These are phyloP conservation scores for Monoraphidium neglectum DNA, from an alignment of 139 green algal genomes.

Conservation along the genomic window DNA sequence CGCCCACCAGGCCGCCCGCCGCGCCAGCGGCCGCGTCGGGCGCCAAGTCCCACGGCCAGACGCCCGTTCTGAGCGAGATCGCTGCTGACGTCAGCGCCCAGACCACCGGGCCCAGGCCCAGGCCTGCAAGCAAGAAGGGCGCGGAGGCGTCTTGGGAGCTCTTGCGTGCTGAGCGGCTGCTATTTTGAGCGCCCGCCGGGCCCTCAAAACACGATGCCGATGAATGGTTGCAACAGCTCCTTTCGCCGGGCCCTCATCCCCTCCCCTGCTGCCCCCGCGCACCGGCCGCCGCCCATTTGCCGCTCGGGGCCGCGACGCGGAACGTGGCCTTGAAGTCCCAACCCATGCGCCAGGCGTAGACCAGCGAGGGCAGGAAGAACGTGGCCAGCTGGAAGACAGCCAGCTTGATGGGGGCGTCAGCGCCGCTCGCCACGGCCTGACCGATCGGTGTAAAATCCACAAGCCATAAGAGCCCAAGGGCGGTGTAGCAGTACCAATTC, in stretches of 20 bases:
- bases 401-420: not conserved
- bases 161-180: too few species aligned
- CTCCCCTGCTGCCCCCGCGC: not conserved
- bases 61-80: conserved; percentile 16
- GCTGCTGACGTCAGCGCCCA: conserved; percentile 7
- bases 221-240: too few species aligned
- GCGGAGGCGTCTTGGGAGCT: too few species aligned
- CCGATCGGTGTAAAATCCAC: conserved; percentile 22
- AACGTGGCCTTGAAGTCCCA: not conserved
- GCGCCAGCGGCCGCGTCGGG: not conserved
- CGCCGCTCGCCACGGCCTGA: conserved; percentile 4
- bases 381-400: conserved; percentile 12
- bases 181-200: too few species aligned
- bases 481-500: conserved; percentile 28
- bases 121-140: too few species aligned
- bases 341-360: not conserved
- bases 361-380: conserved; percentile 12
- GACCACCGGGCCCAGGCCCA: conserved; percentile 5
- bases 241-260: too few species aligned
- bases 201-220: too few species aligned
- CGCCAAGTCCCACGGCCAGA: not conserved
- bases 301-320: too few species aligned
- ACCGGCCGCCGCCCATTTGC: not conserved
- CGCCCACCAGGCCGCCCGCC: not conserved
- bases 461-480: conserved; percentile 9